Base-by-base conservation (phyloP, 345 rosid genomes). In the Barbarea vulgaris region DNA sequence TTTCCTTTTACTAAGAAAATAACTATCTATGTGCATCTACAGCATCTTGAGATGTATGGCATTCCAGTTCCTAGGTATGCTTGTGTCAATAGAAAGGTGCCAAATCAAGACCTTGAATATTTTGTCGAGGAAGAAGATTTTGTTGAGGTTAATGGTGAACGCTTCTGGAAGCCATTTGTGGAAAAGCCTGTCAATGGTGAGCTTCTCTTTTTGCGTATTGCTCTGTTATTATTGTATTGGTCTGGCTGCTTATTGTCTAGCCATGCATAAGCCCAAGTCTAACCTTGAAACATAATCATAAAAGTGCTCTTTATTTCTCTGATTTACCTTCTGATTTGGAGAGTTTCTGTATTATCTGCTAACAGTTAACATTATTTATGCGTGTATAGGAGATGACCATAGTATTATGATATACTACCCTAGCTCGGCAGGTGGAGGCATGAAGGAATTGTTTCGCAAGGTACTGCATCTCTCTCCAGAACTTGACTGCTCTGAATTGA, bases 341-440 rank as follows among this genome's bases (percentile, higher is more conserved):
- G 53, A 41, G 2, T 30, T 46, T 0, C 10, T 53, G 53, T 67
- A 58, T n/a, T 11, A 42, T 54, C 22, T 57, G 60, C 73, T 67
- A 50, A 36, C 54, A 39, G 1, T 39, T 58, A 14, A 18, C 28
- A 21, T 63, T 55, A 18, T 54, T 48, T 79, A 25, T 80, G 61
- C 72, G 44, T 77, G 21, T 79, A 44, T 59, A 92, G 98, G 97
- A 77, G 99, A 96, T 84, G 86, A 96, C 79, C 99, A 96, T 77
- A 93, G 97, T 67, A 96, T 96, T 74, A 91, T 93, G 99, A 89
- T 96, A 82, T 96, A 96, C 80, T 96, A 96, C 71, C 99, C 99
- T 60, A 96, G 96, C 80, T 89, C 99, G 46, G 99, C 99, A 0
- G 99, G 99, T 76, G 96, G 99, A 68, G 99, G 99, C 52, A 96